Evolutionary conservation across 1,139 yeast species (phyloP).

Genomic region (Ashbya aceris): DNA sequence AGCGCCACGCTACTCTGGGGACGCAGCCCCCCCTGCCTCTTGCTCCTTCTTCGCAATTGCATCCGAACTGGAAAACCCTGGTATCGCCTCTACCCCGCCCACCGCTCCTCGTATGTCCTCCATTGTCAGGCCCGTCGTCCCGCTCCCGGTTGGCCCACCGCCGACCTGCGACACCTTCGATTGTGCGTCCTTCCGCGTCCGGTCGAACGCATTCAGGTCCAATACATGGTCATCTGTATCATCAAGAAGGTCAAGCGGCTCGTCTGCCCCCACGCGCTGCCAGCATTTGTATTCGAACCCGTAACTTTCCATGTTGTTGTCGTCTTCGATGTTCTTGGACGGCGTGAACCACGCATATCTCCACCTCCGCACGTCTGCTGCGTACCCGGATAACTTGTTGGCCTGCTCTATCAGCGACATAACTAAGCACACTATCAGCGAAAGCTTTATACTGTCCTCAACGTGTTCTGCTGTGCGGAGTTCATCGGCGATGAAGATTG

Average conservation of each 20-base stretch:
- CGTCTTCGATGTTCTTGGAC: slow-evolving; percentile 8
- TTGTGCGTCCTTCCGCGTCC: slow-evolving; percentile 9
- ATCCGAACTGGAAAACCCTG: slow-evolving; percentile 36
- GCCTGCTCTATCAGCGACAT: slow-evolving; percentile 21
- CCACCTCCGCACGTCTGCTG: slow-evolving; percentile 18
- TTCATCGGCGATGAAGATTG: too few species aligned
- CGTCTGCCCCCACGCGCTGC: slow-evolving; percentile 11
- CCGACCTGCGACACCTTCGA: slow-evolving; percentile 5
- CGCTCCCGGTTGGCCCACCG: slow-evolving; percentile 6
- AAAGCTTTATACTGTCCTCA: too few species aligned
- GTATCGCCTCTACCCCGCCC: slow-evolving; percentile 43
- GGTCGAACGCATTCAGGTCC: slow-evolving; percentile 14
- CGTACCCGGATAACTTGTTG: slow-evolving; percentile 13
- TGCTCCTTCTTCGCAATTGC: slow-evolving; percentile 10
- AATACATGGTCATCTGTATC: slow-evolving; percentile 9
- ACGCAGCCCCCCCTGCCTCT: slow-evolving; percentile 8
- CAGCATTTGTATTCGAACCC: slow-evolving; percentile 20
- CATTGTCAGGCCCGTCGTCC: slow-evolving; percentile 36
- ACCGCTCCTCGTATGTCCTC: slow-evolving; percentile 61
- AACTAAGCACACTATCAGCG: not conserved
- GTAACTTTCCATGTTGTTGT: slow-evolving; percentile 9
- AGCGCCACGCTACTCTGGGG: slow-evolving; percentile 8
- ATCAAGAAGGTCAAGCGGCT: slow-evolving; percentile 4
- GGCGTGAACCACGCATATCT: slow-evolving; percentile 23
- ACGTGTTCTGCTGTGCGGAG: not conserved